These are phyloP conservation scores for Aureobasidium musti DNA, from an alignment of 2,329 filamentous ascomycete genomes.

Conservation along the genomic window DNA sequence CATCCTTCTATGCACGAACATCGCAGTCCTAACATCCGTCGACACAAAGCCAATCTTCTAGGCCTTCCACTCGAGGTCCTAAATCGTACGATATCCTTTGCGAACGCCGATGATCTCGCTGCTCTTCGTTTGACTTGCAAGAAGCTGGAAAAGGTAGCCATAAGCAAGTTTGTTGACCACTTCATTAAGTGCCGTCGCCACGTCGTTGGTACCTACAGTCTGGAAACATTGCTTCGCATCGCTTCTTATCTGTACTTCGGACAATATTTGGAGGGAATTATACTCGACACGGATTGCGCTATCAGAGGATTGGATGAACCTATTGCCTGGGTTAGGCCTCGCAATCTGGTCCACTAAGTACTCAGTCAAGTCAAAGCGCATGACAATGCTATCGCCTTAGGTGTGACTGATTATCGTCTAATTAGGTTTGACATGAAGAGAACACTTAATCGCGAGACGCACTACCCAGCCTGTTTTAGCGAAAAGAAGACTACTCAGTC, in stretches of 20 bases:
- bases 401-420: too few relatives aligned
- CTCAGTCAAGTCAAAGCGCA: too few relatives aligned
- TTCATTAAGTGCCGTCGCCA: background rate
- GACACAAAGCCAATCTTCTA: background rate
- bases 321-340: too few relatives aligned
- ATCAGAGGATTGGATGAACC: too few relatives aligned
- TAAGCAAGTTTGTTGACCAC: background rate
- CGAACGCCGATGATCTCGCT: background rate
- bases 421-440: too few relatives aligned
- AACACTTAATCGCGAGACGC: too few relatives aligned
- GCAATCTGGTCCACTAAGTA: too few relatives aligned
- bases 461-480: too few relatives aligned
- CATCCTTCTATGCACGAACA: too few relatives aligned
- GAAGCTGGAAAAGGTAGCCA: background rate
- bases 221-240: background rate
- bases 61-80: background rate
- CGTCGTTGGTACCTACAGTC: background rate
- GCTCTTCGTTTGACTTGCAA: background rate
- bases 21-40: background rate
- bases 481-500: too few relatives aligned
- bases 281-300: too few relatives aligned
- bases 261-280: background rate
- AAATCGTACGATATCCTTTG: background rate
- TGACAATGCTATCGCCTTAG: too few relatives aligned
- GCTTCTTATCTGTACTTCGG: background rate